Conservation (phyloP, 2,329 filamentous ascomycete genomes). For the Fusarium sp. region DNA sequence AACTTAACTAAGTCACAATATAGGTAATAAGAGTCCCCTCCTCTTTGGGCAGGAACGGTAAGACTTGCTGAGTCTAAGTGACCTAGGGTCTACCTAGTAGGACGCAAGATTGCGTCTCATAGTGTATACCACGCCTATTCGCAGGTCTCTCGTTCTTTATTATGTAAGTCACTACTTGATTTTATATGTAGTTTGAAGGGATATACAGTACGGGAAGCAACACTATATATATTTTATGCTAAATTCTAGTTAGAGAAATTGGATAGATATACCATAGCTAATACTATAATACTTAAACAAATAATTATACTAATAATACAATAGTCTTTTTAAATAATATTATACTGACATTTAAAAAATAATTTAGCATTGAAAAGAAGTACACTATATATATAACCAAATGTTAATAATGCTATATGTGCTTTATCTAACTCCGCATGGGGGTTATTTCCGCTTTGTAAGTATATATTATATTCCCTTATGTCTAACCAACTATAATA, state of each 20-base stretch:
- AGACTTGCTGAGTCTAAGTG: no score
- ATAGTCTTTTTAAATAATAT: no score
- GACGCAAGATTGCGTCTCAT: background rate
- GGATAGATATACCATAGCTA: background rate
- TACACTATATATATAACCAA: no score
- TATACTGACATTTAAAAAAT: no score
- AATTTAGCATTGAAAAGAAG: no score
- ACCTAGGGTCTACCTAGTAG: background rate
- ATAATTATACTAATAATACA: no score
- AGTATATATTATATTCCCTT: no score
- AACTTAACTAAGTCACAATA: background rate
- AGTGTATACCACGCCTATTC: background rate
- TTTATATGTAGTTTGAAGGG: background rate
- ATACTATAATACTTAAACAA: no score
- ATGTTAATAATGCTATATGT: no score
- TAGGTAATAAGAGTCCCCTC: fast-evolving
- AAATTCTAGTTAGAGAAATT: conserved; percentile 3
- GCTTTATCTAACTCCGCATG: no score
- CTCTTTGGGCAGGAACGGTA: background rate
- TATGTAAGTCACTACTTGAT: fast-evolving
- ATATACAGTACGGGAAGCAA: background rate
- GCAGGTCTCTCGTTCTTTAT: background rate
- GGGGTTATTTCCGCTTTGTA: no score
- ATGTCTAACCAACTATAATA: no score
- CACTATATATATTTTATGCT: background rate